Percentiles rank a stretch among this genome's conserved stretches.
phyloP scores from a whole-genome alignment of 805 yeast genomes.

The Pichia heedii region DNA sequence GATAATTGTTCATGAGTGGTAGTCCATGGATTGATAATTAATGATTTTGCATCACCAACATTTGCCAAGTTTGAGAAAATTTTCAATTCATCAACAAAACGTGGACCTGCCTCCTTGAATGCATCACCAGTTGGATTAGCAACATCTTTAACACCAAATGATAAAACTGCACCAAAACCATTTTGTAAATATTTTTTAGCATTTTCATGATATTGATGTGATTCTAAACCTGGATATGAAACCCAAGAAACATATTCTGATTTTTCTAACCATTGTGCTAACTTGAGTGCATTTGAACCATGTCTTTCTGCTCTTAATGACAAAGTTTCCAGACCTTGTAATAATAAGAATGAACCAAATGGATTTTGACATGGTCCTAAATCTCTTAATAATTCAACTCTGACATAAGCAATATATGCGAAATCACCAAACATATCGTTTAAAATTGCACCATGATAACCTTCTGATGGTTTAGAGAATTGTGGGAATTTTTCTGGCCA shows the following conservation, averaged over 20 bases:
- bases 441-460: slow-evolving; percentile 82
- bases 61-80: slow-evolving; percentile 90
- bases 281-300: slow-evolving; percentile 66
- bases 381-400: slow-evolving; percentile 84
- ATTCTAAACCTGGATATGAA: slow-evolving; percentile 81
- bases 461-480: slow-evolving; percentile 82
- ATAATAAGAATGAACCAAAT: slow-evolving; percentile 72
- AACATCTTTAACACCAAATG: slow-evolving; percentile 77
- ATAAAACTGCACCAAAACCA: slow-evolving; percentile 82
- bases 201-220: slow-evolving; percentile 67
- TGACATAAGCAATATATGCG: slow-evolving; percentile 72
- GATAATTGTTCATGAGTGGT: slow-evolving; percentile 91
- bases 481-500: slow-evolving; percentile 87
- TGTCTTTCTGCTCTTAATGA: slow-evolving; percentile 93
- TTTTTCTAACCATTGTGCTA: slow-evolving; percentile 68
- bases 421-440: slow-evolving; percentile 73
- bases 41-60: slow-evolving; percentile 93
- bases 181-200: slow-evolving; percentile 75
- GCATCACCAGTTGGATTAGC: slow-evolving; percentile 41
- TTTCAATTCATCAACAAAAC: slow-evolving; percentile 74
- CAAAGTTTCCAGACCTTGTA: slow-evolving; percentile 92
- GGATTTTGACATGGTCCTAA: slow-evolving; percentile 87
- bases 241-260: slow-evolving; percentile 75
- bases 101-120: slow-evolving; percentile 70
- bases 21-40: slow-evolving; percentile 91